Conservation (phyloP, 1,284 basidiomycete genomes). For the Puccinia horiana region DNA sequence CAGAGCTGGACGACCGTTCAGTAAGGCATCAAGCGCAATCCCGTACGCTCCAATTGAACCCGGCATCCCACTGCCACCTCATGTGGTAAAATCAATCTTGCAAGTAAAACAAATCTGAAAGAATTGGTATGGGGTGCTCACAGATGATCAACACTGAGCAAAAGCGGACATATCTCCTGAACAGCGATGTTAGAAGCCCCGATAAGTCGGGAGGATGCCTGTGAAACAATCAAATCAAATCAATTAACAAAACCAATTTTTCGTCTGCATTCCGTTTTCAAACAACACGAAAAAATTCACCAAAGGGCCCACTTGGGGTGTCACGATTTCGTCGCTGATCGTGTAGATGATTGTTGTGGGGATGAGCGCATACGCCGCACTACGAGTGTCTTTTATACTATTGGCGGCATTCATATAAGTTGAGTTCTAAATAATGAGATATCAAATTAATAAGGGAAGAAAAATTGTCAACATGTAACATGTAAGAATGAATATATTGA, state of each 20-base stretch:
- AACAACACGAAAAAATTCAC: no score
- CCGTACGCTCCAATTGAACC: constrained; percentile 33
- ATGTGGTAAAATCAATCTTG: not conserved
- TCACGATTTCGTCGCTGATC: constrained; percentile 51
- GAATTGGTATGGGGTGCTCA: not conserved
- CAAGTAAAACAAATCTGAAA: not conserved
- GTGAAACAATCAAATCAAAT: no score
- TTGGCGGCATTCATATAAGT: constrained; percentile 19
- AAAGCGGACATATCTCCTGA: constrained; percentile 6
- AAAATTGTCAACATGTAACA: no score
- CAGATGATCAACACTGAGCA: constrained; percentile 25
- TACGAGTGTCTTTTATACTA: not conserved
- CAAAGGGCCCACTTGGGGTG: constrained; percentile 34
- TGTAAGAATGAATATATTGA: not conserved
- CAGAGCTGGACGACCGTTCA: constrained; percentile 31
- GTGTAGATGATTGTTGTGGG: constrained; percentile 50
- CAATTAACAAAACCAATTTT: no score
- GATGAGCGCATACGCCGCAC: constrained; percentile 39
- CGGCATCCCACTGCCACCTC: not conserved
- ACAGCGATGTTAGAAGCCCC: constrained; percentile 27
- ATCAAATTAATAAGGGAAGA: not conserved
- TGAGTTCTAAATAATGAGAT: not conserved
- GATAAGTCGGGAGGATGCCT: constrained; percentile 31
- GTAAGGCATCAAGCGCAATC: constrained; percentile 29
- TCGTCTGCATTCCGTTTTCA: no score